Evolutionary conservation across 345 rosid species (phyloP), one percentile per base, ranked within the genome.

Genomic region (Dimocarpus longan): DNA sequence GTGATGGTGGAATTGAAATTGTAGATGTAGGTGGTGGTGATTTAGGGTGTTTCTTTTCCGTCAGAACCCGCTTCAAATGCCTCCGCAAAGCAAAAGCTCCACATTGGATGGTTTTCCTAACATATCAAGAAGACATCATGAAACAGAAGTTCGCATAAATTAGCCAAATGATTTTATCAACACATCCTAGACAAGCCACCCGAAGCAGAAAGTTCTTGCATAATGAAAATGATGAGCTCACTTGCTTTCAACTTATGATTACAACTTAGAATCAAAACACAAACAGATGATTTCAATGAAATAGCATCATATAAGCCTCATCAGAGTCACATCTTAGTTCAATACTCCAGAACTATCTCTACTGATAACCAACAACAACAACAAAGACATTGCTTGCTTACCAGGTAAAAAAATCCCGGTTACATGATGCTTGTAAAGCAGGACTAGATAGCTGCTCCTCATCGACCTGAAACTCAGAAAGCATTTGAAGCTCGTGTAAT

Each of bases 401-500:
- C 91, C 86, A 22, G 12, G 56, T 12, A 62, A 70, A 16, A 37
- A 71, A 68, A 64, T 77, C 16, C 50, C 66, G 52, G 78, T 40
- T 75, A 75, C 79, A 80, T 46, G 83, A 79, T 60, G 79, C 81
- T 67, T 76, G 64, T 21, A 15, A n/a, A 42, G 75, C 77, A 63
- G 66, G 62, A 79, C 13, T 50, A 19, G 22, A 71, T 52, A 82
- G 80, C 70, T 75, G 80, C 62, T 79, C 81, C 71, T 90, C 85
- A 78, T 86, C 85, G 24, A 75, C 80, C 80, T 86, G 90, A 71
- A 77, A 69, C 80, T 86, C 89, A 64, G 93, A 86, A 79, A 82
- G 54, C 67, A 32, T 73, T 75, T 78, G 81, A 73, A 88, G 86
- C 73, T 88, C 80, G 28, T 76, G 46, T 8, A 84, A 66, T 72